A percentile compares a stretch with the other conserved stretches of the same genome.
Evolutionary conservation across 495 filamentous ascomycete species (phyloP).

Genomic region (Niebla homalea): DNA sequence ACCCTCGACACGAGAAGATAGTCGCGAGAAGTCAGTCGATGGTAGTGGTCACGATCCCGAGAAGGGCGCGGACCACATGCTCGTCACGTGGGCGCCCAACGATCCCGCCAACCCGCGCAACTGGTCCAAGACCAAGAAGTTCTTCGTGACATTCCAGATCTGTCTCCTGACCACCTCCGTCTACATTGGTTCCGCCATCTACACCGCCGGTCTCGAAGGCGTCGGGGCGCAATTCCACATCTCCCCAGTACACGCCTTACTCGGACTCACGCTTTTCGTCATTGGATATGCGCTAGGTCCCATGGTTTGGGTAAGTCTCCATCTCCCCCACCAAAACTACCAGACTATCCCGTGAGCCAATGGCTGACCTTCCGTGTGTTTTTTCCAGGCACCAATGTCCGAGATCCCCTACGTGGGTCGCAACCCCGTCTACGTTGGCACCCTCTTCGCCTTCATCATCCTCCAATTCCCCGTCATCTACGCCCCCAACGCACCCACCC

Average conservation of each 20-base stretch:
- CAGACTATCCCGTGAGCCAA: background rate
- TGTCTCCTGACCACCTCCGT: conserved; percentile 28
- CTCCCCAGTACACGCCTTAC: conserved; percentile 24
- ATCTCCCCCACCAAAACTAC: background rate
- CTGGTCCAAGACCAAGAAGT: conserved; percentile 25
- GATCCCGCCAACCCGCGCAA: conserved; percentile 35
- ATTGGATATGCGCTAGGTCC: conserved; percentile 3
- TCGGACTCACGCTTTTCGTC: conserved; percentile 34
- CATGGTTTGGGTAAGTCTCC: conserved; percentile 11
- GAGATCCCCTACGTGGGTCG: conserved; percentile 35
- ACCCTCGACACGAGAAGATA: conserved; percentile 2
- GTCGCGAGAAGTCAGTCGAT: no score
- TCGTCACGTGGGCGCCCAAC: no score
- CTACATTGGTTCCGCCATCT: conserved; percentile 18
- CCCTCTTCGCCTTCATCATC: conserved; percentile 34
- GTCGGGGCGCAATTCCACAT: conserved; percentile 23
- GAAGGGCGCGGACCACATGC: no score
- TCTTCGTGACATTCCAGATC: conserved; percentile 22
- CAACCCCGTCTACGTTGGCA: conserved; percentile 31
- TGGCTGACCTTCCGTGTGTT: no score
- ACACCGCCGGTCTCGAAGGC: background rate
- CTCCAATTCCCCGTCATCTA: conserved; percentile 31
- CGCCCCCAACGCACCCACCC: conserved; percentile 24
- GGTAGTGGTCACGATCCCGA: conserved; percentile 19
- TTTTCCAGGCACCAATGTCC: conserved; percentile 17